Evolutionary conservation across 83 land plant genomes (phyloP), one percentile per base, ranked within the genome.

Genomic region (Picea mariana): DNA sequence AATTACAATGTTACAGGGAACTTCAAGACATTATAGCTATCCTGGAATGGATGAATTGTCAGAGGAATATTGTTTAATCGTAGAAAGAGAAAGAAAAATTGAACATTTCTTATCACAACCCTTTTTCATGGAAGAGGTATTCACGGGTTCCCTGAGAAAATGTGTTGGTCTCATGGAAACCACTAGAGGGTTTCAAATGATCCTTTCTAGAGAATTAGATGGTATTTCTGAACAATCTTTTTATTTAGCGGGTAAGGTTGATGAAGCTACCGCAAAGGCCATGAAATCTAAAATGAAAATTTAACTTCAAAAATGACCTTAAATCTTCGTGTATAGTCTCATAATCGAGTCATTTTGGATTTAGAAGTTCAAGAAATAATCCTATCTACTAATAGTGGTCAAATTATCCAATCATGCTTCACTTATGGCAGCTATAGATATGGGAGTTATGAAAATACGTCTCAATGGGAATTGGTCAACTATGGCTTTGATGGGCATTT

Each of bases 21-120:
- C 75, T 71, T 71, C 75, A 71, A 24, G 75, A 71, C 75, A 26
- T 71, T 71, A 71, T 71, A 71, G 75, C n/a, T 71, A 71, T 71
- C 20, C 75, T 71, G 1, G 26, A 71, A 11, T 71, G 3, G 75
- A 71, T 12, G n/a, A 71, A 71, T 71, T 71, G 6, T 71, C 3
- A 24, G 38, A 34, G 38, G 38, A 34, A 34, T 34, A 34, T 34
- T 34, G 38, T 1, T 34, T 34, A 34, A 34, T 20, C 27, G 3
- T 71, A 71, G 75, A 11, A 71, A 71, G n/a, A 71, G 75, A 11
- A 71, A 15, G 64, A 62, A 62, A 3, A 62, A 62, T 62, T 62
- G 64, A 62, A 18, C 3, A 1, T 3, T 62, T 62, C 20, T 34
- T 34, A 34, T 34, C 38, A 34, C 38, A 34, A 34, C 2, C 38